Base-by-base conservation (phyloP, 805 yeast genomes). In the Myxozyma sirexii region DNA sequence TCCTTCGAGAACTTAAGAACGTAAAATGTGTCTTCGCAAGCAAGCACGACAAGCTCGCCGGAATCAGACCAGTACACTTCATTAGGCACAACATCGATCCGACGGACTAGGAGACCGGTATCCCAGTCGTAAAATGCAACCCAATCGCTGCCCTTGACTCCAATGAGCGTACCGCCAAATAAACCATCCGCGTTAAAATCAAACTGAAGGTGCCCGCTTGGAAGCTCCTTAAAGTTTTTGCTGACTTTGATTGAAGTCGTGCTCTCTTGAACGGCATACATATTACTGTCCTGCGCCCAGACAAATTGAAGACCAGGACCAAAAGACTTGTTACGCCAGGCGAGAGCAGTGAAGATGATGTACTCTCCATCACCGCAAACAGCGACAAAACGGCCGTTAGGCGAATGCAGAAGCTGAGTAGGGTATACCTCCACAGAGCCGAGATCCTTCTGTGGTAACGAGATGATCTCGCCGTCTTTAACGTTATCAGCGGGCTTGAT, bases 351-450 rank as follows among this genome's bases (percentile, higher is more conserved):
- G 76, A 93, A 94, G 56, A 94, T 87, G 68, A 93, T 90, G 74
- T 90, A 93, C 76, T 94, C 99, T 61, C 97, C 97, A 76, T 94
- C 99, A 71, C 99, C 99, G 47, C 93, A 87, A 51, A 94, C 97
- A 27, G 98, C 88, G 41, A 92, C 97, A 73, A 88, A 94, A 75
- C 97, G 85, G 65, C 99, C 99, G 72, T 94, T 94, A 64, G 98
- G 97, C 46, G 98, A 93, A 75, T 94, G 99, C 51, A 81, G 77
- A 70, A 94, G 80, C 61, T 88, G 82, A 63, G 88, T 87, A 54
- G 99, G 98, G 80, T 86, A 94, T 47, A 93, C 84, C 75, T 94
- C 99, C 54, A 93, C 90, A 24, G 90, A 79, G n/a, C 99, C 99
- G 62, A 94, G 79, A 70, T 94, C 99, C 76, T 92, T 92, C 57